Evolutionary conservation across 2,329 filamentous ascomycete genomes (phyloP).

Genomic region (Ilyonectria destructans): DNA sequence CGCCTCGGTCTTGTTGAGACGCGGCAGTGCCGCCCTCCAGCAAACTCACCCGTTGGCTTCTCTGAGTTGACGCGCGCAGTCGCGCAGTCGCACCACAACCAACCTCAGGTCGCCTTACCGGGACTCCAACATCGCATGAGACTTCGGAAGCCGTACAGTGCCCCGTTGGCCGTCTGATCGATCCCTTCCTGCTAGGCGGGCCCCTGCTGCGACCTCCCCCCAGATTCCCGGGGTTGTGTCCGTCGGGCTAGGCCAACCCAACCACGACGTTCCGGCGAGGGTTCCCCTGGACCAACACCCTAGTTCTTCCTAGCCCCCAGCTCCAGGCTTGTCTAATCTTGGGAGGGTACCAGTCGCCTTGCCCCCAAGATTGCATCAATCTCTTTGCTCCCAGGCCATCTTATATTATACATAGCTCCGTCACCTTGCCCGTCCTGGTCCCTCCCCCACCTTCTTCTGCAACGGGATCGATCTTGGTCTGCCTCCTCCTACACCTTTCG

Average conservation of each 20-base stretch:
- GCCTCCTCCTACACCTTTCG: conserved; percentile 10
- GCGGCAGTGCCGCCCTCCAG: conserved; percentile 34
- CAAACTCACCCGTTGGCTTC: conserved; percentile 36
- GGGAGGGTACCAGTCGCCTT: conserved; percentile 47
- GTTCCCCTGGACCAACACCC: conserved; percentile 49
- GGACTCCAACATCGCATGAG: conserved; percentile 47
- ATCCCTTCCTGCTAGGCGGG: conserved; percentile 45
- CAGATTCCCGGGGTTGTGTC: conserved; percentile 51
- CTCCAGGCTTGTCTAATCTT: conserved; percentile 49
- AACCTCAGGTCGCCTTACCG: conserved; percentile 46
- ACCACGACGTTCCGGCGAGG: conserved; percentile 45
- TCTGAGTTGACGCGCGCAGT: conserved; percentile 35
- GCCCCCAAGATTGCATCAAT: conserved; percentile 53
- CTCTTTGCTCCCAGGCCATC: conserved; percentile 44
- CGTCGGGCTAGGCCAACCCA: conserved; percentile 47
- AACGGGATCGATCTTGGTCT: conserved; percentile 28
- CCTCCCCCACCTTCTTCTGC: conserved; percentile 30
- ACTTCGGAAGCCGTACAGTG: conserved; percentile 40
- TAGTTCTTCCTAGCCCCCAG: conserved; percentile 47
- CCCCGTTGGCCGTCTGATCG: conserved; percentile 44
- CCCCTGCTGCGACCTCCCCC: conserved; percentile 44
- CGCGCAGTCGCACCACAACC: conserved; percentile 51
- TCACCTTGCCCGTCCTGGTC: conserved; percentile 36
- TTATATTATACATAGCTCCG: conserved; percentile 48
- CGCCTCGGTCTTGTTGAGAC: conserved; percentile 30